Percentiles rank a stretch among this genome's conserved stretches.
These are phyloP conservation scores for Ceratobasidium sp. DNA, from an alignment of 1,284 basidiomycete species.

Conservation along the genomic window DNA sequence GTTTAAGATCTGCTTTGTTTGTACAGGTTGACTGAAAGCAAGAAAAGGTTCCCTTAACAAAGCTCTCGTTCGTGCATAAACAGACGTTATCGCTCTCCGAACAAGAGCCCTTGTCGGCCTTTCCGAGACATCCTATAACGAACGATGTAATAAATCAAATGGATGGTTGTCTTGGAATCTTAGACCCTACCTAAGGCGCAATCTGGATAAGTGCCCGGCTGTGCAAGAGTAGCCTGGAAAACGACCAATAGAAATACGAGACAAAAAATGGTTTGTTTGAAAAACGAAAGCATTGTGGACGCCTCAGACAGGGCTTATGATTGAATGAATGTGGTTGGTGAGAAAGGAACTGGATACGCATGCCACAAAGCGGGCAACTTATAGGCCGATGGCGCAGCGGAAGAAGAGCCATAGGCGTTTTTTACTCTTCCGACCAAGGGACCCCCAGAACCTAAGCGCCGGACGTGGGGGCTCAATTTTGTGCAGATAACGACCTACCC, in stretches of 20 bases:
- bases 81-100: constrained; percentile 20
- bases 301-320: neutral
- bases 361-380: constrained; percentile 2
- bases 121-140: constrained; percentile 26
- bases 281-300: constrained; percentile 27
- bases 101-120: constrained; percentile 22
- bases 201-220: constrained; percentile 22
- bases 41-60: constrained; percentile 22
- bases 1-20: constrained; percentile 4
- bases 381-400: constrained; percentile 22
- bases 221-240: constrained; percentile 4
- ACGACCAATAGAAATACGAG: neutral
- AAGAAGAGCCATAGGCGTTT: constrained; percentile 4
- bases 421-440: neutral
- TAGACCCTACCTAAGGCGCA: constrained; percentile 8
- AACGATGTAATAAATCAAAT: no score
- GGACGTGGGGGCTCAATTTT: no score
- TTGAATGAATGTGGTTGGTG: constrained; percentile 10
- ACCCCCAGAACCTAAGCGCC: no score
- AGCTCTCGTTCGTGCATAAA: constrained; percentile 11
- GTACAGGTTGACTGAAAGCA: constrained; percentile 30
- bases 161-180: no score
- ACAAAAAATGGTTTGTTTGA: neutral
- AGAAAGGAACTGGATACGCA: constrained; percentile 21
- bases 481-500: no score